phyloP scores from a whole-genome alignment of 129 eudicot species.

The Arctium minus region DNA sequence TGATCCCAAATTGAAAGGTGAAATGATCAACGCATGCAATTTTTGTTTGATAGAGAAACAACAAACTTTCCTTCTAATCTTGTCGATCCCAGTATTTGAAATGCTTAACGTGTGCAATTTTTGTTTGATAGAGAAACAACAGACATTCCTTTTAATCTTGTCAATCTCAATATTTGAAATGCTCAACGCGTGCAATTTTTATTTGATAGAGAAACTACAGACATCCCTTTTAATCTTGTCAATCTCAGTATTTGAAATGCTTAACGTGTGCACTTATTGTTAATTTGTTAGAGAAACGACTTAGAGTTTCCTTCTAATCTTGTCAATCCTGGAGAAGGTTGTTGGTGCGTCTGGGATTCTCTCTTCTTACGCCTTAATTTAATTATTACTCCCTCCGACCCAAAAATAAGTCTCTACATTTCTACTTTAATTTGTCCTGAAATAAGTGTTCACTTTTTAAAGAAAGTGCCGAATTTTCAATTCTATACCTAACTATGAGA shows the following conservation, averaged over 20 bases:
- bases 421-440: too few relatives aligned
- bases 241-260: background rate
- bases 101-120: slow-evolving; percentile 6
- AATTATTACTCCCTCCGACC: too few relatives aligned
- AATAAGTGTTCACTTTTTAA: too few relatives aligned
- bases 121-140: background rate
- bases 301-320: background rate
- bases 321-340: background rate
- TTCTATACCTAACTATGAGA: too few relatives aligned
- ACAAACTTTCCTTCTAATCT: slow-evolving; percentile 9
- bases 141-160: background rate
- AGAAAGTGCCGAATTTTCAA: too few relatives aligned
- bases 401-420: too few relatives aligned
- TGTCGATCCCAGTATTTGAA: background rate
- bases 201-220: background rate
- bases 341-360: background rate
- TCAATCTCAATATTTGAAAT: background rate
- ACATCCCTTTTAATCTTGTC: background rate
- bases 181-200: slow-evolving; percentile 3
- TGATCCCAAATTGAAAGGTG: background rate
- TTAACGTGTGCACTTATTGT: slow-evolving; percentile 10
- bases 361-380: background rate
- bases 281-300: background rate
- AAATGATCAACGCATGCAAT: background rate
- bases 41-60: slow-evolving; percentile 4